These are phyloP conservation scores for Talaromyces amestolkiae DNA, from an alignment of 2,329 filamentous ascomycete species.

Conservation along the genomic window DNA sequence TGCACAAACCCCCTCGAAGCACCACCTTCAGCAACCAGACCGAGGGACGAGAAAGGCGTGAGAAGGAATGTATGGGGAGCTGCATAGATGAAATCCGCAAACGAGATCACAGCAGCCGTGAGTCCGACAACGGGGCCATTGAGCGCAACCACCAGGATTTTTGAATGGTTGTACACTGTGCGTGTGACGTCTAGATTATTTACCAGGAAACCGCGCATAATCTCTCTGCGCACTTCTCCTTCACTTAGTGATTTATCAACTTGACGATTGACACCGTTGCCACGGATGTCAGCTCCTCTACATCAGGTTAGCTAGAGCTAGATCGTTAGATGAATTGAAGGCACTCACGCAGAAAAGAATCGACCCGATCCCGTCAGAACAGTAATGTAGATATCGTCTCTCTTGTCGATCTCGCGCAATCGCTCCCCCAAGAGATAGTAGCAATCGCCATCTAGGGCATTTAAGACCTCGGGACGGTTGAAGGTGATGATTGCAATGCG, in stretches of 20 bases:
- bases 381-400: constrained; percentile 80
- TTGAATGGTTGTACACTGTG: constrained; percentile 89
- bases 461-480: constrained; percentile 81
- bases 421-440: constrained; percentile 76
- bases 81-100: constrained; percentile 90
- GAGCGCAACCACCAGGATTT: constrained; percentile 85
- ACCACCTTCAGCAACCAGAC: constrained; percentile 85
- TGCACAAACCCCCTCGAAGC: constrained; percentile 75
- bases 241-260: constrained; percentile 19
- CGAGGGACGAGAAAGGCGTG: constrained; percentile 82
- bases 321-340: neutral
- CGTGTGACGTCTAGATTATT: constrained; percentile 88
- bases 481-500: constrained; percentile 82
- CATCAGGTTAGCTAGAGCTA: neutral
- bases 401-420: constrained; percentile 72
- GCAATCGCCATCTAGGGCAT: constrained; percentile 67
- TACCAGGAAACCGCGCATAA: constrained; percentile 70
- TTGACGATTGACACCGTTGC: constrained; percentile 28
- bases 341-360: constrained; percentile 77
- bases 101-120: constrained; percentile 75
- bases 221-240: constrained; percentile 53
- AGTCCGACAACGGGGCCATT: constrained; percentile 91
- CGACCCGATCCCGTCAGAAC: constrained; percentile 77
- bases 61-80: constrained; percentile 78
- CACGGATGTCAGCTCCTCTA: constrained; percentile 18